A percentile compares a stretch with the other conserved stretches of the same genome.
Evolutionary conservation across 2,329 filamentous ascomycete genomes (phyloP).

Genomic region (Exophiala lecanii-corni): DNA sequence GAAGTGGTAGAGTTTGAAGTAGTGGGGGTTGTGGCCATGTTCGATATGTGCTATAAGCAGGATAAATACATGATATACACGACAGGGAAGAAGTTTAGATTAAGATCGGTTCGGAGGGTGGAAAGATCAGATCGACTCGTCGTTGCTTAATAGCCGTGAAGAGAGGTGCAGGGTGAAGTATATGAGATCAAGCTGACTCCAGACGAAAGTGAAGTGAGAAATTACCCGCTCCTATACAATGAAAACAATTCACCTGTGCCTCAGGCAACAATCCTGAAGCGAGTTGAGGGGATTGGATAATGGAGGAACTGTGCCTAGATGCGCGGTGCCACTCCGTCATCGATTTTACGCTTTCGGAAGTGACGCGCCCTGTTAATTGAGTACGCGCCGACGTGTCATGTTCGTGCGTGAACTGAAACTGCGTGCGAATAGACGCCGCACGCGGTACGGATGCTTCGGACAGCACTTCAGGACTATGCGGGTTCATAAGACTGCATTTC

Average conservation of each 20-base stretch:
- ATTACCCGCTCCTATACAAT: too few relatives aligned
- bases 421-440: too few relatives aligned
- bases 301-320: neutral
- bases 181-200: neutral
- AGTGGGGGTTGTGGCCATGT: slow-evolving; percentile 10
- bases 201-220: neutral
- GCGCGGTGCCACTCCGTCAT: slow-evolving; percentile 2
- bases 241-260: neutral
- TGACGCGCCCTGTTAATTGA: neutral
- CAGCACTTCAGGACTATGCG: too few relatives aligned
- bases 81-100: too few relatives aligned
- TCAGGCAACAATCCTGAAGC: neutral
- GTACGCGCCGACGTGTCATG: slow-evolving; percentile 1
- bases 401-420: too few relatives aligned
- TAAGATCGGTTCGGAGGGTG: too few relatives aligned
- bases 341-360: slow-evolving; percentile 1
- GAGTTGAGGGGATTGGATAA: neutral
- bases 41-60: neutral
- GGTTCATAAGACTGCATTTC: too few relatives aligned
- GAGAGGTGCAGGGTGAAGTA: neutral
- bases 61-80: too few relatives aligned
- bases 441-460: too few relatives aligned
- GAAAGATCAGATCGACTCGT: neutral
- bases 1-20: slow-evolving; percentile 9
- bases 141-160: neutral